Base-by-base conservation (phyloP, 164 flowering plant genomes). In the Piper longum region DNA sequence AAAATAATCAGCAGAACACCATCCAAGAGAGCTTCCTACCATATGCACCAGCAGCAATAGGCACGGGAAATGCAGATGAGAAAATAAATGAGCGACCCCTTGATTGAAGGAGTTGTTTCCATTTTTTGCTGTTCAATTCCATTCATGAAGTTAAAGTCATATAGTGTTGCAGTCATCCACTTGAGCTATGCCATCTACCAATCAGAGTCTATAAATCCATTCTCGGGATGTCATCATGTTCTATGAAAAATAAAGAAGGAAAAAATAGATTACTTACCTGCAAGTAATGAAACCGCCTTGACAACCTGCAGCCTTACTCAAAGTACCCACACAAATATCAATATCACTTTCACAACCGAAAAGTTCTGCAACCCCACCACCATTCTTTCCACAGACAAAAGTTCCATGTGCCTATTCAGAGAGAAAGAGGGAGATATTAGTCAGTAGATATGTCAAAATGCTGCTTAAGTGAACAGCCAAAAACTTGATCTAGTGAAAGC, bases 241-340 rank as follows among this genome's bases (percentile, higher is more conserved):
- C 36, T 26, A 26, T 26, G 7, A 44, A 6, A 6, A 44, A 44
- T 11, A 44, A 5, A 5, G 56, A 63, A 54, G 60, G n/a, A 63
- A 55, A 55, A 7, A 64, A n/a, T 26, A 59, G 62, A 17, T 61
- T n/a, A 56, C 43, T 69, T 74, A 88, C 98, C 98, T 93, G 96
- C 98, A 88, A 54, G 98, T 87, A 39, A 93, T 79, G 70, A 90
- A 93, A 62, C 98, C 98, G 67, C 97, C 98, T 67, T 79, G 87
- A 75, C 96, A 87, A 67, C 95, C 98, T 7, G 85, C 92, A 71
- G 96, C 98, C 79, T 90, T 90, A 59, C 97, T 93, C 73, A 89
- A 77, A 70, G 98, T 92, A 60, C 97, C 98, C 19, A 93, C 63
- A 64, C 85, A 86, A 65, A 90, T 84, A 66, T 93, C 97, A 59